Evolutionary conservation across 1,139 yeast species (phyloP).

Genomic region (Scheffersomyces segobiensis): DNA sequence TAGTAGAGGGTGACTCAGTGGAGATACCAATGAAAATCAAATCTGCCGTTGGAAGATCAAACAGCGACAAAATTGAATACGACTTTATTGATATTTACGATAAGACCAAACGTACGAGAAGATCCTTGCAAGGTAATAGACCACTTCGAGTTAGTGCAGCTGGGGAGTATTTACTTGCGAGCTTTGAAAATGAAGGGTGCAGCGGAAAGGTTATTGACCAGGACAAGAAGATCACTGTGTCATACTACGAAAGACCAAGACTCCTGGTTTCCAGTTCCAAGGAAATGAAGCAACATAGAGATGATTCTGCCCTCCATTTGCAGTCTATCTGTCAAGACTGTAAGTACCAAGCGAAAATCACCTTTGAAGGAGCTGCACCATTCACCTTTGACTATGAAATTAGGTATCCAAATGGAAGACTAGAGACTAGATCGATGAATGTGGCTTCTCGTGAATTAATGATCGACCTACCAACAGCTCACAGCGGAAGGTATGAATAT

Average conservation of each 20-base stretch:
- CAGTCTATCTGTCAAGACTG: conserved; percentile 37
- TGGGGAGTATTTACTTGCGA: conserved; percentile 63
- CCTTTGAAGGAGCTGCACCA: conserved; percentile 64
- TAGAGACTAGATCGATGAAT: conserved; percentile 35
- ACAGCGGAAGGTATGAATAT: conserved; percentile 62
- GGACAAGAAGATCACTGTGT: conserved; percentile 40
- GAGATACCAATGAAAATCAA: conserved; percentile 56
- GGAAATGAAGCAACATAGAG: conserved; percentile 18
- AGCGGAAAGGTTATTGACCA: conserved; percentile 50
- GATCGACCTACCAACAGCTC: conserved; percentile 35
- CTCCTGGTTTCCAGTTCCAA: conserved; percentile 25
- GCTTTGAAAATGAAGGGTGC: conserved; percentile 68
- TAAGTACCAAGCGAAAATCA: conserved; percentile 23
- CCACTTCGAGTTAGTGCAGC: conserved; percentile 50
- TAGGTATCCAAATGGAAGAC: conserved; percentile 55
- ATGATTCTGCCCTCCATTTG: conserved; percentile 21
- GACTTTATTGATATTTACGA: conserved; percentile 19
- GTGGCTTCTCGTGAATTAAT: conserved; percentile 25
- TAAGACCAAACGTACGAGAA: conserved; percentile 21
- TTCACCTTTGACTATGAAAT: conserved; percentile 71
- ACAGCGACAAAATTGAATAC: conserved; percentile 28
- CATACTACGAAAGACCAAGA: conserved; percentile 59
- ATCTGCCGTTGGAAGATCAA: conserved; percentile 29
- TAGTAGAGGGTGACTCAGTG: conserved; percentile 63
- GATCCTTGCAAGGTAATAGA: conserved; percentile 30